Conservation (phyloP, 1,284 basidiomycete species). For the Sutorius eximius region DNA sequence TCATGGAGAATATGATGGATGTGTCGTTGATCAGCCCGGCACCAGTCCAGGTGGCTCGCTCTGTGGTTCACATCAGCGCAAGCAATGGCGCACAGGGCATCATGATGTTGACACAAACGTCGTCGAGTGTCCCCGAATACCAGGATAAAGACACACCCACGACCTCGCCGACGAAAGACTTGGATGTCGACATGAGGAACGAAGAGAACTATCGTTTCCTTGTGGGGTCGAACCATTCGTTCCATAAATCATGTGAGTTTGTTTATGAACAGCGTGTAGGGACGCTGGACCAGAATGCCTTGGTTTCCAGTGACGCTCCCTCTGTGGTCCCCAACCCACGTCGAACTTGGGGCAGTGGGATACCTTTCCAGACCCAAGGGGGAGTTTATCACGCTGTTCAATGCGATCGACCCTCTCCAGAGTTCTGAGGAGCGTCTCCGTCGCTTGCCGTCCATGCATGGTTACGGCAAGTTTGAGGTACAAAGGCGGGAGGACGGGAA, state of each 20-base stretch:
- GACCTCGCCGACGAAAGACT: constrained; percentile 46
- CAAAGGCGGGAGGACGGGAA: constrained; percentile 51
- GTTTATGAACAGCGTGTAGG: not conserved
- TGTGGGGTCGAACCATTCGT: constrained; percentile 52
- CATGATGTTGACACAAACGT: constrained; percentile 20
- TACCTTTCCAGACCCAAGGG: constrained; percentile 65
- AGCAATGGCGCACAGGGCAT: not conserved
- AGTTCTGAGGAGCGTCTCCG: constrained; percentile 34
- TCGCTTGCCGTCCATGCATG: constrained; percentile 50
- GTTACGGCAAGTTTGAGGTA: constrained; percentile 53
- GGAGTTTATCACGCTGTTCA: constrained; percentile 68
- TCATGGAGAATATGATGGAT: constrained; percentile 15
- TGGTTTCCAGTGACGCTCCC: constrained; percentile 58
- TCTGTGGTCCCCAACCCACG: constrained; percentile 63
- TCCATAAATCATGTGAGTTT: constrained; percentile 64
- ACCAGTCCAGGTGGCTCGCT: not conserved
- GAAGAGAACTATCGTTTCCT: constrained; percentile 63
- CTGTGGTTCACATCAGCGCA: not conserved
- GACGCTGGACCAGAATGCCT: constrained; percentile 1
- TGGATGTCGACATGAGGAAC: constrained; percentile 46
- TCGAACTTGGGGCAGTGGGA: constrained; percentile 69
- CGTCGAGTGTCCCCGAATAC: constrained; percentile 17
- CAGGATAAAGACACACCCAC: constrained; percentile 48
- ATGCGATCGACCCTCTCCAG: constrained; percentile 54
- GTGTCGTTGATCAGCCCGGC: constrained; percentile 21